Conservation (phyloP, 345 rosid genomes). For the Microcos paniculata region DNA sequence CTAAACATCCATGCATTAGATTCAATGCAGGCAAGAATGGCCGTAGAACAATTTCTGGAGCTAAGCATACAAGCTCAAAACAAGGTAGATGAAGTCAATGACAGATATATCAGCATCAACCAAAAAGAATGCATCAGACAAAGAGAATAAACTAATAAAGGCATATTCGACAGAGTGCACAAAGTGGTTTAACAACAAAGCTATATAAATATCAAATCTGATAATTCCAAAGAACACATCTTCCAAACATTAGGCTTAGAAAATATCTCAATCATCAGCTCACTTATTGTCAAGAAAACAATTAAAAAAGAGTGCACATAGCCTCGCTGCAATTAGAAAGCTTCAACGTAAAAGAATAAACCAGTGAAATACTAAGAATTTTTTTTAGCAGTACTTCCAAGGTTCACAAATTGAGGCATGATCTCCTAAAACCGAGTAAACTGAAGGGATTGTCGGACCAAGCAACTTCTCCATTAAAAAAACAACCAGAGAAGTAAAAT, state of each 20-base stretch:
- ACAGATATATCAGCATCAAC: background rate
- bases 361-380: constrained; percentile 16
- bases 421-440: constrained; percentile 15
- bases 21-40: too few relatives aligned
- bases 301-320: constrained; percentile 14
- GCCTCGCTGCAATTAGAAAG: constrained; percentile 19
- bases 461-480: constrained; percentile 36
- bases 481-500: constrained; percentile 33
- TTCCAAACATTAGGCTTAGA: constrained; percentile 14
- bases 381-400: constrained; percentile 15
- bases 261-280: constrained; percentile 21
- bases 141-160: background rate
- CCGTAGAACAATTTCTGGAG: too few relatives aligned
- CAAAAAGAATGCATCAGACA: background rate
- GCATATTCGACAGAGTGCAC: background rate
- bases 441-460: constrained; percentile 19
- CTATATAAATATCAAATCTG: background rate
- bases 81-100: too few relatives aligned
- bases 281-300: constrained; percentile 25
- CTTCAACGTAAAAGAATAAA: constrained; percentile 3
- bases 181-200: background rate
- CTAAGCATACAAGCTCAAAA: too few relatives aligned
- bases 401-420: constrained; percentile 13
- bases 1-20: background rate
- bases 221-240: constrained; percentile 8